phyloP scores from a whole-genome alignment of 192 early-diverging fungal species.

The Umbelopsis sp. region DNA sequence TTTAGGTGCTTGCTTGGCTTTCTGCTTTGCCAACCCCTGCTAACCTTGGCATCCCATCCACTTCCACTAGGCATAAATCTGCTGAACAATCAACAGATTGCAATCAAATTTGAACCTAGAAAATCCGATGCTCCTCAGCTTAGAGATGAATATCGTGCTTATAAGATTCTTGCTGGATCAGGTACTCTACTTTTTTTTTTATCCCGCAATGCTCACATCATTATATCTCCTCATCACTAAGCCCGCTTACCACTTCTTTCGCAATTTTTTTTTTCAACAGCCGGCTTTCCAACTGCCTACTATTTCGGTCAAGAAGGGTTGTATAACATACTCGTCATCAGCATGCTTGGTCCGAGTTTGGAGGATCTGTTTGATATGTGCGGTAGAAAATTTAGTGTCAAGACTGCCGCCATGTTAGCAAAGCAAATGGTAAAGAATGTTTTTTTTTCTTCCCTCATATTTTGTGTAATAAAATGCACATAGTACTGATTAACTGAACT shows the following conservation, averaged over 20 bases:
- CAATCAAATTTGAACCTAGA: constrained; percentile 95
- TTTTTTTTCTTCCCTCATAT: neutral
- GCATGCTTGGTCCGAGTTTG: constrained; percentile 55
- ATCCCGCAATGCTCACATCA: neutral
- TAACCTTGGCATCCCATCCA: neutral
- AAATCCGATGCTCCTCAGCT: constrained; percentile 96
- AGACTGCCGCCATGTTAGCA: constrained; percentile 47
- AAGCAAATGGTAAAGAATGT: constrained; percentile 49
- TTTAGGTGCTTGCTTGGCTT: neutral
- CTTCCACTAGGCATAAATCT: constrained; percentile 71
- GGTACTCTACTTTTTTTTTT: constrained; percentile 31
- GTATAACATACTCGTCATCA: constrained; percentile 52
- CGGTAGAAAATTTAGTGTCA: constrained; percentile 42
- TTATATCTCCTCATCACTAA: neutral
- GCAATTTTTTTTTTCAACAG: constrained; percentile 21
- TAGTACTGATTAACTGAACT: neutral
- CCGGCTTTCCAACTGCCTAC: constrained; percentile 39
- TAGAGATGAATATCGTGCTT: constrained; percentile 91
- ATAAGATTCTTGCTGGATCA: constrained; percentile 83
- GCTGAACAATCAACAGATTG: constrained; percentile 85
- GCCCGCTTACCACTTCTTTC: neutral
- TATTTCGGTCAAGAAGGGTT: constrained; percentile 51
- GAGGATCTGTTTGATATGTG: constrained; percentile 48
- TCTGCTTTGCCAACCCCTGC: neutral
- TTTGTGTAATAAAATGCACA: neutral